A percentile compares a stretch with the other conserved stretches of the same genome.
Evolutionary conservation across 768 basidiomycete species (phyloP).

Genomic region (Tylopilus rubrobrunneus): DNA sequence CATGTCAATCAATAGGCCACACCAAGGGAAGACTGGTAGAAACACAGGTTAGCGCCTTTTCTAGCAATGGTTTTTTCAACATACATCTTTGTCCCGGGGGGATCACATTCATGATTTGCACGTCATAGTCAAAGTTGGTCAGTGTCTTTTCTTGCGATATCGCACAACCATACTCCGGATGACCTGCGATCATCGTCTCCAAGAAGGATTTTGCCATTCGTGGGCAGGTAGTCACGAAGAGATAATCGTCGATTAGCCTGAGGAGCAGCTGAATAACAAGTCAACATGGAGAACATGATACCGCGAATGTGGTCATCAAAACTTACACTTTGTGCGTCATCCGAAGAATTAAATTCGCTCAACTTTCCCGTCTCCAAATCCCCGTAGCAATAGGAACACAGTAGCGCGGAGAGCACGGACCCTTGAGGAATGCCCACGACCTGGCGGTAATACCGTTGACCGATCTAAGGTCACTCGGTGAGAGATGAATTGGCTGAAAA

Average conservation of each 20-base stretch:
- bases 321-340: constrained; percentile 62
- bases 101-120: constrained; percentile 50
- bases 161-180: constrained; percentile 92
- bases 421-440: constrained; percentile 96
- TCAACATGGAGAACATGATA: background rate
- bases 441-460: constrained; percentile 77
- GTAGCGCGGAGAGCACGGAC: constrained; percentile 87
- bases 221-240: constrained; percentile 73
- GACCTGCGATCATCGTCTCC: constrained; percentile 73
- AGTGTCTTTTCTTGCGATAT: constrained; percentile 87
- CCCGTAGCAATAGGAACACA: constrained; percentile 95
- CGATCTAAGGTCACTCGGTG: constrained; percentile 52
- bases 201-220: constrained; percentile 66
- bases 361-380: constrained; percentile 67
- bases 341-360: constrained; percentile 42
- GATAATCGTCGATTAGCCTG: constrained; percentile 91
- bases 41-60: background rate
- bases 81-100: constrained; percentile 43
- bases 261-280: constrained; percentile 56
- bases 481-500: background rate
- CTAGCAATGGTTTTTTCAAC: background rate
- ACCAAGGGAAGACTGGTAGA: constrained; percentile 85
- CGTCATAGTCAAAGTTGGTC: constrained; percentile 74
- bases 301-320: background rate
- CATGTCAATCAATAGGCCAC: constrained; percentile 81